These are phyloP conservation scores for Fraxinus nigra DNA, from an alignment of 305 asterid species.

Conservation along the genomic window DNA sequence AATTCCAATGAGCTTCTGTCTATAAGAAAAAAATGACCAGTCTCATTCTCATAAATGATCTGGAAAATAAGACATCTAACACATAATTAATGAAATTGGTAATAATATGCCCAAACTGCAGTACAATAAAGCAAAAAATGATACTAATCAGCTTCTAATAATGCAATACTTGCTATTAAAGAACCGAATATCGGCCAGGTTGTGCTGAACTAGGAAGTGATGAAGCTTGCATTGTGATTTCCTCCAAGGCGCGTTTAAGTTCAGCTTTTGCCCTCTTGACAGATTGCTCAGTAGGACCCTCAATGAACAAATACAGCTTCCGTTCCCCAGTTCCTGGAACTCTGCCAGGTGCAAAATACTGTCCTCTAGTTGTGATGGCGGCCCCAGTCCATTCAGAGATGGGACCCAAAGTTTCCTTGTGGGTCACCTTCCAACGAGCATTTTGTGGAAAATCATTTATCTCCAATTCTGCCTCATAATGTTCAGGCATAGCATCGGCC, in stretches of 20 bases:
- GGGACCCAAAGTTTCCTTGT: slow-evolving; percentile 93
- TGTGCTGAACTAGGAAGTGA: slow-evolving; percentile 92
- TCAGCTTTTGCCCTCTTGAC: slow-evolving; percentile 92
- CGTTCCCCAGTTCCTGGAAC: slow-evolving; percentile 69
- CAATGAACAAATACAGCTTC: slow-evolving; percentile 89
- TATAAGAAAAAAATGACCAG: background rate
- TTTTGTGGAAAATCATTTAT: slow-evolving; percentile 94
- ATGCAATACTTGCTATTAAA: slow-evolving; percentile 34
- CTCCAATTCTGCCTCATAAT: slow-evolving; percentile 87
- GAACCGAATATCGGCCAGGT: slow-evolving; percentile 83
- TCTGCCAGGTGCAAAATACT: slow-evolving; percentile 73
- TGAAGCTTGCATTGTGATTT: slow-evolving; percentile 72
- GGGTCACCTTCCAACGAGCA: slow-evolving; percentile 99
- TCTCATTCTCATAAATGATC: background rate
- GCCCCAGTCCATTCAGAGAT: slow-evolving; percentile 98
- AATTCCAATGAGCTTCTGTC: background rate
- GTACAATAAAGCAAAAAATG: slow-evolving; percentile 20
- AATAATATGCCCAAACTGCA: slow-evolving; percentile 17
- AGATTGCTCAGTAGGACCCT: slow-evolving; percentile 87
- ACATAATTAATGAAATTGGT: slow-evolving; percentile 10
- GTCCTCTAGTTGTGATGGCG: slow-evolving; percentile 93
- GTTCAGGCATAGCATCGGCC: slow-evolving; percentile 84
- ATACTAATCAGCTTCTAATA: background rate
- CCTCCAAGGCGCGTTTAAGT: slow-evolving; percentile 90
- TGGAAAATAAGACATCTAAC: slow-evolving; percentile 9